Evolutionary conservation across 2,329 filamentous ascomycete genomes (phyloP), one percentile per base, ranked within the genome.

Genomic region (Fusarium sp.): DNA sequence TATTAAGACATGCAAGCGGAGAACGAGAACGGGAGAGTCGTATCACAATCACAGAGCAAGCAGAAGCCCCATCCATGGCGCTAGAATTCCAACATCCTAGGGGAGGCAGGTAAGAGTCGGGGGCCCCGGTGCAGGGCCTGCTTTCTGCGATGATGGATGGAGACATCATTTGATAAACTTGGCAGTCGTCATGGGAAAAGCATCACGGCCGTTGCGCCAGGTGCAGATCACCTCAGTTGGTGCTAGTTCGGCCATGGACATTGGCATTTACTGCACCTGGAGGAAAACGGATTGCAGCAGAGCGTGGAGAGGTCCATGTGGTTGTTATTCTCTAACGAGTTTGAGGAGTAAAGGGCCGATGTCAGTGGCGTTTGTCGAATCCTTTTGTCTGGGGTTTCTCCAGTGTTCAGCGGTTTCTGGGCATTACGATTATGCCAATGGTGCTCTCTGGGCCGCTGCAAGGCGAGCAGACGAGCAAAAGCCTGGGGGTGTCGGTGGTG

Each of bases 181-280:
- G 73, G 73, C 71, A 74, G 70, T 74, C 72, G 70, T 75, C 72
- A 75, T 74, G 68, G 70, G 65, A 62, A 65, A 56, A 32, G 24
- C 59, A 55, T 66, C 28, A 52, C 44, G 33, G 30, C 48, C 44
- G 52, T 41, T 56, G 19, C 40, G 48, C 47, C 43, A 60, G 49
- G 48, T 30, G 62, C 60, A 58, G 67, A 71, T 67, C 60, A 47
- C 45, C 28, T 54, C 10, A 47, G 37, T 56, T 58, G 43, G 51
- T 54, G 30, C 30, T 9, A 47, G 40, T 30, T 30, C 28, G 26
- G 30, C 17, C 35, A 37, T 37, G 9, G 55, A 47, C 37, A 45
- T 45, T 51, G 49, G 28, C 56, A 58, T 19, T 35, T 22, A 20
- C 49, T 44, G 40, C n/a, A 35, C 33, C 30, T 50, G 14, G 50